Evolutionary conservation across 2,329 filamentous ascomycete genomes (phyloP).

Genomic region (Epichloe gansuensis): DNA sequence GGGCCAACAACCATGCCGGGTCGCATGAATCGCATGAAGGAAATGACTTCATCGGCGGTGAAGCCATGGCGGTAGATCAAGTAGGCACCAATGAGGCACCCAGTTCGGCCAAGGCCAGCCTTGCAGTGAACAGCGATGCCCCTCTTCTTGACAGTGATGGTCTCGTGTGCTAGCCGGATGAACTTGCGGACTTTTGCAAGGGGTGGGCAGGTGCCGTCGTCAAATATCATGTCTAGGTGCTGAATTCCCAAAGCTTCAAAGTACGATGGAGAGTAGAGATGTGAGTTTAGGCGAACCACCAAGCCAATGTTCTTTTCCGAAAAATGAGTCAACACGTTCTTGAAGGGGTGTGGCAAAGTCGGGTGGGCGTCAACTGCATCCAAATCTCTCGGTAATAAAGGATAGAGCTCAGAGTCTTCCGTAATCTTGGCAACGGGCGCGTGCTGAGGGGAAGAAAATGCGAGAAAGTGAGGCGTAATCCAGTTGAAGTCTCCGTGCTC

Average conservation of each 20-base stretch:
- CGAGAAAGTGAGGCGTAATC: slow-evolving; percentile 89
- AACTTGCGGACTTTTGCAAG: slow-evolving; percentile 86
- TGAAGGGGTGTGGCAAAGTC: slow-evolving; percentile 73
- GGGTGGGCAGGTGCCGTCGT: slow-evolving; percentile 90
- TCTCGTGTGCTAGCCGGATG: slow-evolving; percentile 87
- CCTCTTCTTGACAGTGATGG: slow-evolving; percentile 81
- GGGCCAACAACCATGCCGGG: slow-evolving; percentile 98
- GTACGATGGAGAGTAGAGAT: slow-evolving; percentile 91
- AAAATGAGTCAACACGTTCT: slow-evolving; percentile 90
- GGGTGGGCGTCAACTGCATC: slow-evolving; percentile 57
- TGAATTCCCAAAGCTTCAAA: slow-evolving; percentile 92
- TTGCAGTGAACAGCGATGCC: slow-evolving; percentile 98
- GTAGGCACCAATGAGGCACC: slow-evolving; percentile 93
- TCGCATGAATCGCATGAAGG: slow-evolving; percentile 98
- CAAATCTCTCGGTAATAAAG: slow-evolving; percentile 62
- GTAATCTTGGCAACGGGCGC: slow-evolving; percentile 61
- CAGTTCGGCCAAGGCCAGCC: slow-evolving; percentile 86
- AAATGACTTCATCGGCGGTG: slow-evolving; percentile 92
- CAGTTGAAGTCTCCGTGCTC: slow-evolving; percentile 99
- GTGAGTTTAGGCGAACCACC: slow-evolving; percentile 89
- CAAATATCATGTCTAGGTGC: slow-evolving; percentile 98
- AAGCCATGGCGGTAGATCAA: slow-evolving; percentile 96
- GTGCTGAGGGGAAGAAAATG: slow-evolving; percentile 90
- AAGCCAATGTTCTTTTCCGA: slow-evolving; percentile 77
- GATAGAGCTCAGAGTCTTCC: slow-evolving; percentile 59